These are phyloP conservation scores for Peronosclerospora sorghi DNA, from an alignment of 352 stramenopile species.

Conservation along the genomic window DNA sequence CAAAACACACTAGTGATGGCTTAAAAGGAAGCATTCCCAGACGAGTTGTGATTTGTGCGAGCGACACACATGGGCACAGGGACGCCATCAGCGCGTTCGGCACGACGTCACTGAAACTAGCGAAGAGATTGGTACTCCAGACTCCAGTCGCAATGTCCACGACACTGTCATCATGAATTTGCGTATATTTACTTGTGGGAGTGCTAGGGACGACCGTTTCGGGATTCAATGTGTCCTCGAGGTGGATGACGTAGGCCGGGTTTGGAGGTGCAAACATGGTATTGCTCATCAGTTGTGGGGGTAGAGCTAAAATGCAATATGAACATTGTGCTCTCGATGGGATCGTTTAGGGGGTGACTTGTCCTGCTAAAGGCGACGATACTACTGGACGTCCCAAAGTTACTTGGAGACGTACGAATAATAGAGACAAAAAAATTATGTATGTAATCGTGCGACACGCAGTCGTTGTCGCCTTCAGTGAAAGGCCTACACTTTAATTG, in stretches of 20 bases:
- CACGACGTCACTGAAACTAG: constrained; percentile 30
- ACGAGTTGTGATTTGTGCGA: constrained; percentile 40
- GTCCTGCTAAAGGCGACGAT: no score
- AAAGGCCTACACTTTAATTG: no score
- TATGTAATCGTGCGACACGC: no score
- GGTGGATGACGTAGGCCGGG: constrained; percentile 14
- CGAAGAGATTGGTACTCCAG: constrained; percentile 26
- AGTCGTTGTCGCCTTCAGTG: no score
- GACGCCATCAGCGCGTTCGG: constrained; percentile 39
- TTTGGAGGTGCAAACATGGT: constrained; percentile 14
- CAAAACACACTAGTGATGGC: constrained; percentile 28
- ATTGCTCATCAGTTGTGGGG: not conserved
- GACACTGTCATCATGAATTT: constrained; percentile 14
- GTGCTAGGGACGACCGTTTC: constrained; percentile 9
- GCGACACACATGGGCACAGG: constrained; percentile 43
- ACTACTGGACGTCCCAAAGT: no score
- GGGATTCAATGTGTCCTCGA: constrained; percentile 10
- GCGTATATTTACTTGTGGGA: constrained; percentile 10
- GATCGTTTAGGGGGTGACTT: no score
- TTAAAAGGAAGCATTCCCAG: constrained; percentile 34
- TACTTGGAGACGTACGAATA: no score
- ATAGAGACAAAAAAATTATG: no score
- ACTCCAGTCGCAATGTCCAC: constrained; percentile 16
- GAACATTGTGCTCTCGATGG: no score
- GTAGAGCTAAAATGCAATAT: constrained; percentile 8